A percentile compares a stretch with the other conserved stretches of the same genome.
phyloP scores from a whole-genome alignment of 805 yeast species.

The Schwanniomyces occidentalis region DNA sequence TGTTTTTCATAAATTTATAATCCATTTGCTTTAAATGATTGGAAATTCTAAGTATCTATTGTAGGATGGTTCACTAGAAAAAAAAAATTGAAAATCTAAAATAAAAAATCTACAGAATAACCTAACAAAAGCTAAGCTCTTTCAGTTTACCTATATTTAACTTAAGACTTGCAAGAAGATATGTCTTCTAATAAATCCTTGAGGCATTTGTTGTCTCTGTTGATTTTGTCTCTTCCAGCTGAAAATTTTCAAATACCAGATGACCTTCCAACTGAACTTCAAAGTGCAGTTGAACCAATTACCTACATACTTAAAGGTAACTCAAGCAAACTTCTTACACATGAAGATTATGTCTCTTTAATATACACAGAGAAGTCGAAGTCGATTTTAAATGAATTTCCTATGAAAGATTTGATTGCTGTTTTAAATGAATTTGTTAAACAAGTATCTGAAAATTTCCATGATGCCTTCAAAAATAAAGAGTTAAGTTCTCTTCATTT shows the following conservation, averaged over 20 bases:
- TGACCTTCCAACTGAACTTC: slow-evolving; percentile 6
- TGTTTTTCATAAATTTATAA: no score
- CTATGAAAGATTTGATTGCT: slow-evolving; percentile 16
- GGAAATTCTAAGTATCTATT: no score
- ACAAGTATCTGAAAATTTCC: slow-evolving; percentile 8
- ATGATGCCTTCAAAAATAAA: slow-evolving; percentile 9
- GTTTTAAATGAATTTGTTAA: slow-evolving; percentile 19
- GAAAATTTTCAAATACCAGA: slow-evolving; percentile 4
- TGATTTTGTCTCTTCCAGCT: slow-evolving; percentile 7
- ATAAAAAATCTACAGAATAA: not conserved
- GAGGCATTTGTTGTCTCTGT: slow-evolving; percentile 8
- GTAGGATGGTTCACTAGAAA: slow-evolving; percentile 2
- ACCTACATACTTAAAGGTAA: slow-evolving; percentile 23
- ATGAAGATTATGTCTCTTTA: slow-evolving; percentile 17
- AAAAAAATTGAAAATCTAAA: slow-evolving; percentile 3
- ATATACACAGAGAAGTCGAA: slow-evolving; percentile 15
- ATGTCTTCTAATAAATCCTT: slow-evolving; percentile 2
- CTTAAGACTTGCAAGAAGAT: no score
- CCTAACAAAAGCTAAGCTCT: no score
- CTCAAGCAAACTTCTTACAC: slow-evolving; percentile 22
- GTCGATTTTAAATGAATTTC: slow-evolving; percentile 19
- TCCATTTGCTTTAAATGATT: no score
- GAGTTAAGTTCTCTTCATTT: slow-evolving; percentile 18
- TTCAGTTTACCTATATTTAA: no score
- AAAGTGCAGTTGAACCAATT: slow-evolving; percentile 15